These are phyloP conservation scores for Candida stauntonica DNA, from an alignment of 805 yeast genomes.

Conservation along the genomic window DNA sequence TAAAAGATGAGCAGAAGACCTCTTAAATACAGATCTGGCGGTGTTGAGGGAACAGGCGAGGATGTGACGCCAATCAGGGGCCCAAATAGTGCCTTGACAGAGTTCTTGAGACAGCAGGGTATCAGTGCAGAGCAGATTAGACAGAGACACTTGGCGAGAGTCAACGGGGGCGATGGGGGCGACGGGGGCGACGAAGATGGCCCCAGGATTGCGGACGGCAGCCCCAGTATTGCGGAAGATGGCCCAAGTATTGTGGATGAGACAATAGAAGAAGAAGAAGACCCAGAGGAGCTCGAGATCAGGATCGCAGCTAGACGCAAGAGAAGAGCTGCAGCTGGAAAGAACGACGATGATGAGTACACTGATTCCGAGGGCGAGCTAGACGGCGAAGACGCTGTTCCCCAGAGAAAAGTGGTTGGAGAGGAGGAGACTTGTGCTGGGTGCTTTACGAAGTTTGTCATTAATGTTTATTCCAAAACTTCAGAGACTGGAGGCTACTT, in stretches of 20 bases:
- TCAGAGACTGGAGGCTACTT: slow-evolving; percentile 55
- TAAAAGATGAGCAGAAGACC: slow-evolving; percentile 26
- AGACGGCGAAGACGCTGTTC: slow-evolving; percentile 11
- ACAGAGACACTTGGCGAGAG: slow-evolving; percentile 36
- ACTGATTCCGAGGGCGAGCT: slow-evolving; percentile 33
- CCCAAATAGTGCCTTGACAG: slow-evolving; percentile 85
- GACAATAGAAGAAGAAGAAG: slow-evolving; percentile 26
- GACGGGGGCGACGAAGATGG: slow-evolving; percentile 30
- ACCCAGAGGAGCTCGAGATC: slow-evolving; percentile 31
- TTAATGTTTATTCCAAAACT: slow-evolving; percentile 62
- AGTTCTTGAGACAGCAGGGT: slow-evolving; percentile 83
- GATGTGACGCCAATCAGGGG: slow-evolving; percentile 35
- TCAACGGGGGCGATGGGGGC: slow-evolving; percentile 16
- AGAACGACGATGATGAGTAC: slow-evolving; percentile 31
- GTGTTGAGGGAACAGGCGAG: slow-evolving; percentile 13
- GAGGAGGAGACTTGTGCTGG: slow-evolving; percentile 58
- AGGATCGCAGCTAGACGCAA: slow-evolving; percentile 39
- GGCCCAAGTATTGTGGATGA: slow-evolving; percentile 29
- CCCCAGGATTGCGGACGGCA: too few species aligned
- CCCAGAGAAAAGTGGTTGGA: slow-evolving; percentile 33
- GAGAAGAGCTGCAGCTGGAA: slow-evolving; percentile 34
- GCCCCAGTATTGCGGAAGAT: slow-evolving; percentile 18
- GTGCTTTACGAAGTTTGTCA: slow-evolving; percentile 54
- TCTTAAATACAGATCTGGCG: slow-evolving; percentile 22
- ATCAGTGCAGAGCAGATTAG: slow-evolving; percentile 79